These are phyloP conservation scores for Eucalyptus sp. DNA, from an alignment of 345 rosid species.

Conservation along the genomic window DNA sequence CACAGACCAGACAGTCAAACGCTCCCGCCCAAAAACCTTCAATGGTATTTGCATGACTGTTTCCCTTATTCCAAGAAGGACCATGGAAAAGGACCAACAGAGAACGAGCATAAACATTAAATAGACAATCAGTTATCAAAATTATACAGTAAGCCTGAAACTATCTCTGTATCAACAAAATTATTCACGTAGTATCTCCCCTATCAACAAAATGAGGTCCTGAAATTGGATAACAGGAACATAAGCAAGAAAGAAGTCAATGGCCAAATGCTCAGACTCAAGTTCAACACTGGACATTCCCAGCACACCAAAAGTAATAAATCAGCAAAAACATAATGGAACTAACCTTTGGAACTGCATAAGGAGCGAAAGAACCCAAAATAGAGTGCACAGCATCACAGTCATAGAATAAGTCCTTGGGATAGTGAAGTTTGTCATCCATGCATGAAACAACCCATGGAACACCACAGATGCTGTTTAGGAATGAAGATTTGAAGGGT, in stretches of 20 bases:
- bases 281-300: neutral
- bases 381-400: too few relatives aligned
- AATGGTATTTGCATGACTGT: neutral
- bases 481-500: conserved; percentile 56
- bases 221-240: neutral
- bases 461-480: conserved; percentile 39
- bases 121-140: neutral
- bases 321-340: neutral
- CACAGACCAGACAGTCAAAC: neutral
- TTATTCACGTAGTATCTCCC: neutral
- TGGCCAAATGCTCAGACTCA: neutral
- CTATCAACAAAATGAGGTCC: neutral
- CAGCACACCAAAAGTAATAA: neutral
- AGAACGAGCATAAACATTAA: neutral
- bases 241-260: neutral
- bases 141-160: neutral
- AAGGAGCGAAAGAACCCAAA: too few relatives aligned
- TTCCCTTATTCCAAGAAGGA: neutral
- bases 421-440: conserved; percentile 31
- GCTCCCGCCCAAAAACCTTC: neutral
- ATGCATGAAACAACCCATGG: conserved; percentile 68
- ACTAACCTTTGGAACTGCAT: too few relatives aligned
- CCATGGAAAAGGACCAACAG: neutral
- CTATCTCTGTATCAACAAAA: neutral
- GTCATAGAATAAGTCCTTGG: too few relatives aligned